Evolutionary conservation across 2,329 filamentous ascomycete species (phyloP).

Genomic region (Colletotrichum higginsianum): DNA sequence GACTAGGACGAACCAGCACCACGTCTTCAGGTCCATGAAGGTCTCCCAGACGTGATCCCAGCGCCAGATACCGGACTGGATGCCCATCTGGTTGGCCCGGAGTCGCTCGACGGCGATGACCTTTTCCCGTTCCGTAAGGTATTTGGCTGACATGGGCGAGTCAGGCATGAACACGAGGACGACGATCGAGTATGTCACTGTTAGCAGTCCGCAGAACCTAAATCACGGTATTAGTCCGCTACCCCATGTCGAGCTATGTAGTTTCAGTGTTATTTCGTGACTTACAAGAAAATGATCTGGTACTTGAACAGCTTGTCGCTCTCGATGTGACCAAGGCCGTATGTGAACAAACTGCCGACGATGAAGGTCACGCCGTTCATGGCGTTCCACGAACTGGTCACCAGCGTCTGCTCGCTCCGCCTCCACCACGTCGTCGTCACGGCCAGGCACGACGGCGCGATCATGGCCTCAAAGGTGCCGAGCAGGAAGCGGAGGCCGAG

Average conservation of each 20-base stretch:
- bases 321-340: conserved; percentile 51
- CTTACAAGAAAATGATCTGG: conserved; percentile 48
- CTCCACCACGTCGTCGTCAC: conserved; percentile 71
- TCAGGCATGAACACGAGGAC: conserved; percentile 73
- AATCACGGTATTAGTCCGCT: background rate
- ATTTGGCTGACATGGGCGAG: conserved; percentile 71
- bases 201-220: conserved; percentile 54
- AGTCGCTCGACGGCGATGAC: conserved; percentile 70
- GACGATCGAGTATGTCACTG: conserved; percentile 61
- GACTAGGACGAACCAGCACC: conserved; percentile 58
- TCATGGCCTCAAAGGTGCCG: conserved; percentile 63
- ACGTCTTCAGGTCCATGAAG: conserved; percentile 54
- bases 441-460: conserved; percentile 67
- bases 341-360: conserved; percentile 51
- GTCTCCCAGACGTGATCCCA: conserved; percentile 56
- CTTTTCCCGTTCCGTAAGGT: conserved; percentile 68
- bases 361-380: conserved; percentile 71
- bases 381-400: conserved; percentile 64
- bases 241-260: background rate
- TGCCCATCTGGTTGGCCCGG: conserved; percentile 62
- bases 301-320: conserved; percentile 37
- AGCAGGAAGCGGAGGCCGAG: conserved; percentile 62
- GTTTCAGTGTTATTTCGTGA: fast-evolving
- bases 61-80: conserved; percentile 53
- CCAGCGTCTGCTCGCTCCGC: conserved; percentile 64